Base-by-base conservation (phyloP, 106 monocot genomes). In the Apostasia shenzhenica region DNA sequence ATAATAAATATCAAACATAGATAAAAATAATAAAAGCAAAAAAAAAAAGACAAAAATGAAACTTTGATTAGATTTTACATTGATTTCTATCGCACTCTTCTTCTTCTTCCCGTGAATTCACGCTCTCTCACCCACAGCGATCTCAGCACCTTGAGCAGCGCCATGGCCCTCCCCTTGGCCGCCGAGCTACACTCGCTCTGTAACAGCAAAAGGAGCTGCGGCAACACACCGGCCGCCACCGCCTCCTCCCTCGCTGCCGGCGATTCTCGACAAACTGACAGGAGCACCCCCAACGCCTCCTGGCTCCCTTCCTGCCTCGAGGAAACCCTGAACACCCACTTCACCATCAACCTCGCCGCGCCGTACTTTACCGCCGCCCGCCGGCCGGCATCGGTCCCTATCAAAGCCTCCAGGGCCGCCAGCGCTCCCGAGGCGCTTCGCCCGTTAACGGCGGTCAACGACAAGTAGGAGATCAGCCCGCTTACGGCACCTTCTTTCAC, bases 201-300 rank as follows among this genome's bases (percentile, higher is more conserved):
- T 7, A 71, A 39, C 60, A 71, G 13, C 48, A 71, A 45, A 26
- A 71, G 41, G 39, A 71, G n/a, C 60, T 61, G 71, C 10, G 44
- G 47, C 60, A 71, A 38, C 4, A 57, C 49, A 5, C 71, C 71
- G n/a, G 71, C 71, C 2, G 38, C 41, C 61, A 71, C 48, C 49
- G 71, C 71, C 71, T 71, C 71, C 37, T 38, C 48, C 60, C 71
- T 64, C 46, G 69, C 86, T 61, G 10, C 37, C 66, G 57, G 41
- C 11, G 84, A 88, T 10, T 59, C 80, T 6, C 80, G 4, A 70
- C 88, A 89, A 41, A 75, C 49, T 1, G 14, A n/a, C 42, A 81
- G 49, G 54, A 95, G 69, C 62, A 70, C 56, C 48, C 85, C 83
- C 44, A 91, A 75, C 3, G 95, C 95, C 69, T 78, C 84, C 82